A percentile compares a stretch with the other conserved stretches of the same genome.
Conservation (phyloP, 2,329 filamentous ascomycete genomes). For the Calcarisporium arbuscula region DNA sequence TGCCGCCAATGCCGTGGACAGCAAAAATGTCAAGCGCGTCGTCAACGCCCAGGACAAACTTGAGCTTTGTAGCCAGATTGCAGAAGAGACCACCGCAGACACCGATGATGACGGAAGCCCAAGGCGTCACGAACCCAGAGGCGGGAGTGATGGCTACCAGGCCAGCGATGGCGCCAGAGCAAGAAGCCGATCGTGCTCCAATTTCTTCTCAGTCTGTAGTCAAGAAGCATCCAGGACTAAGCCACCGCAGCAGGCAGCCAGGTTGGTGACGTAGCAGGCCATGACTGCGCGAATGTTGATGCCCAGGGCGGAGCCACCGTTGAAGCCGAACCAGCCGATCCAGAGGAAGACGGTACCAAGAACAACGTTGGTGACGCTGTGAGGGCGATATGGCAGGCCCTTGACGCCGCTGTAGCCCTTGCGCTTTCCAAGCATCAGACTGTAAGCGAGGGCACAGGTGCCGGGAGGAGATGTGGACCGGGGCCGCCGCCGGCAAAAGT, state of each 20-base stretch:
- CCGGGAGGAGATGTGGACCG: constrained; percentile 70
- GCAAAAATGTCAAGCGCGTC: constrained; percentile 89
- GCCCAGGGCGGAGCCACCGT: constrained; percentile 73
- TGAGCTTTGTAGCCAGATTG: constrained; percentile 85
- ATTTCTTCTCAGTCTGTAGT: constrained; percentile 87
- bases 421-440: constrained; percentile 66
- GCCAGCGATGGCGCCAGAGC: constrained; percentile 80
- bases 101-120: constrained; percentile 53
- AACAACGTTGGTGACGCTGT: constrained; percentile 69
- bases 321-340: constrained; percentile 97
- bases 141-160: constrained; percentile 83
- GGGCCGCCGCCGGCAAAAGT: constrained; percentile 73
- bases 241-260: constrained; percentile 74
- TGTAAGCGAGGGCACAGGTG: constrained; percentile 65
- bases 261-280: constrained; percentile 82
- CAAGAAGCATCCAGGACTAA: constrained; percentile 79
- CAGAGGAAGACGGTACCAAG: constrained; percentile 73
- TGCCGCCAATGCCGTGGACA: constrained; percentile 79
- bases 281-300: constrained; percentile 85
- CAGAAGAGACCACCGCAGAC: constrained; percentile 57
- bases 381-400: constrained; percentile 60
- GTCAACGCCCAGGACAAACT: constrained; percentile 67
- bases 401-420: constrained; percentile 54
- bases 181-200: constrained; percentile 94
- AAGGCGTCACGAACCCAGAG: constrained; percentile 70